These are phyloP conservation scores for Friedmanniomyces simplex DNA, from an alignment of 495 filamentous ascomycete species.

Conservation along the genomic window DNA sequence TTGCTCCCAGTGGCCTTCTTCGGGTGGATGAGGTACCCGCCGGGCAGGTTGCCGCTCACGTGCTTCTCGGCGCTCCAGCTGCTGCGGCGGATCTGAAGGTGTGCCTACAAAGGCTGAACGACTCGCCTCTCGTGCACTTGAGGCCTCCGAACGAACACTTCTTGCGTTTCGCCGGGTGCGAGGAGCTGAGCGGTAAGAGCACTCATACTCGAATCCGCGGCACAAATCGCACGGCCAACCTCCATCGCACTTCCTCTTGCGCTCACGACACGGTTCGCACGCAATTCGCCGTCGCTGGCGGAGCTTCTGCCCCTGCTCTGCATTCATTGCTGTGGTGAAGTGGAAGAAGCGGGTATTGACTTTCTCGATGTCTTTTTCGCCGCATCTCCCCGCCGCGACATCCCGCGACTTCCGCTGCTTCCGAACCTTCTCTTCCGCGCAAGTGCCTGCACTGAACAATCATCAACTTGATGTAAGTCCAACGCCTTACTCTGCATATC, in stretches of 20 bases:
- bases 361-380: neutral
- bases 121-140: neutral
- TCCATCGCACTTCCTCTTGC: conserved; percentile 1
- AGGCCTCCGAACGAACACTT: neutral
- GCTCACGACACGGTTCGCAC: neutral
- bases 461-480: too few relatives aligned
- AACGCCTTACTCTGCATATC: too few relatives aligned
- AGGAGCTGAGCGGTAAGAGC: neutral
- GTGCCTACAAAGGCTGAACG: neutral
- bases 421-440: too few relatives aligned
- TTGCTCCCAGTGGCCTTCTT: too few relatives aligned
- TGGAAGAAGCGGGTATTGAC: neutral
- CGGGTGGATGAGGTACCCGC: neutral
- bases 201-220: neutral
- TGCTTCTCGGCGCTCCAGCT: neutral
- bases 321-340: neutral
- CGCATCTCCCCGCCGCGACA: neutral
- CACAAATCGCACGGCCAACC: neutral
- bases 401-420: neutral
- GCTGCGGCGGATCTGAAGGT: neutral
- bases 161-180: neutral
- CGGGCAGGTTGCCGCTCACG: neutral
- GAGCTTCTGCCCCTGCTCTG: neutral
- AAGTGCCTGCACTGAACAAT: too few relatives aligned
- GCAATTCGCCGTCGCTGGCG: neutral